Evolutionary conservation across 768 basidiomycete genomes (phyloP), one percentile per base, ranked within the genome.

Genomic region (Fomitopsis serialis): DNA sequence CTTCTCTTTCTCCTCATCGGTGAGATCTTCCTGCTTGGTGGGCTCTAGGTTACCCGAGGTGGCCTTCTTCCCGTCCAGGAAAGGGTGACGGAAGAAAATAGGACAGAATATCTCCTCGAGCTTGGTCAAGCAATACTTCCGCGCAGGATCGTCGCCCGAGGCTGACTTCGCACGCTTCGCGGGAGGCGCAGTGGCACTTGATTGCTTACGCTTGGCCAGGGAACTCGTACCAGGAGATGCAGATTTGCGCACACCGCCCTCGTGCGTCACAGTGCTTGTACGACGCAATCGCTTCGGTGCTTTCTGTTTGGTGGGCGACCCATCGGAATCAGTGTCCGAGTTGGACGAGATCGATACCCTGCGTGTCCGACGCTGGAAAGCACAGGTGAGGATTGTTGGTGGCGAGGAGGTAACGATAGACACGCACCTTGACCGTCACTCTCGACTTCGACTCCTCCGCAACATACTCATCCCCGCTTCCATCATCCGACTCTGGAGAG

Each of bases 91-190:
- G 58, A 82, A 60, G 66, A 88, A 92, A 21, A 92, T 81, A 25
- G 83, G 78, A 55, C 72, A 73, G 66, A 92, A 81, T 56, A 91
- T 70, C 45, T 87, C 85, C 60, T 82, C 79, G 60, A 92, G 69
- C 68, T 91, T 91, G 13, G 78, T 78, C 46, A 89, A 73, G 66
- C 91, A 93, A 59, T 91, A 92, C 64, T 84, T 90, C 57, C 91
- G 77, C 0, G 81, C 77, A 9, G 87, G 81, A 61, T 93, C 90
- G n/a, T 85, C 85, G 6, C 71, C 67, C 12, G 71, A 70, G 27
- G 73, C 69, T 27, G 75, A 74, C 21, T 72, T 67, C 62, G 74
- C 78, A 54, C 78, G 74, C 63, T 83, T 84, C 13, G 76, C 64
- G 17, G 76, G 61, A 10, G 73, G 67, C 40, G 72, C 68, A 8